phyloP scores from a whole-genome alignment of 2,329 filamentous ascomycete genomes.

The Xylaria sp. region DNA sequence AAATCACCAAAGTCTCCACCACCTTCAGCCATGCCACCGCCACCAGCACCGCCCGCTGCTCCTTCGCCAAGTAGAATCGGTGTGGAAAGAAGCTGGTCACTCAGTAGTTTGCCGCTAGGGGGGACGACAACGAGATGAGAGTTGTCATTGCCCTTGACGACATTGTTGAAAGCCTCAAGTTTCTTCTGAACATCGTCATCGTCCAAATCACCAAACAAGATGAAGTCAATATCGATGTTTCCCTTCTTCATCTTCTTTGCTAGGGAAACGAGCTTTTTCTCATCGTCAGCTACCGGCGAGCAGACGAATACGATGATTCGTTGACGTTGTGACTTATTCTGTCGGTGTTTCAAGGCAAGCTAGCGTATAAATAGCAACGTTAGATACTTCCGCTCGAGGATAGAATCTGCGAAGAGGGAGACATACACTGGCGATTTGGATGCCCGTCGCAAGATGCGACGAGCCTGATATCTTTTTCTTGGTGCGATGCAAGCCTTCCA shows the following conservation, averaged over 20 bases:
- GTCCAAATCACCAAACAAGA: slow-evolving; percentile 92
- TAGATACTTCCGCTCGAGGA: slow-evolving; percentile 26
- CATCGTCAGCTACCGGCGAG: slow-evolving; percentile 86
- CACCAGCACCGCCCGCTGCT: slow-evolving; percentile 60
- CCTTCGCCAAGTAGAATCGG: slow-evolving; percentile 88
- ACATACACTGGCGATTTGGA: slow-evolving; percentile 91
- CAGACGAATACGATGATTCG: slow-evolving; percentile 97
- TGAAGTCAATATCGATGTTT: slow-evolving; percentile 90
- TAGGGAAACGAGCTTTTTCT: slow-evolving; percentile 85
- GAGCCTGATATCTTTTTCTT: slow-evolving; percentile 88
- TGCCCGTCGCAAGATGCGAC: slow-evolving; percentile 87
- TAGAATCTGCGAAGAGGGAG: background rate
- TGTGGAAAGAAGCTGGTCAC: slow-evolving; percentile 86
- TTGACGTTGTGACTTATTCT: slow-evolving; percentile 96
- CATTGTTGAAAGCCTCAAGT: slow-evolving; percentile 90
- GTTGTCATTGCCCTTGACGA: slow-evolving; percentile 88
- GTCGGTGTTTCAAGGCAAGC: slow-evolving; percentile 96
- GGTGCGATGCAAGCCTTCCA: slow-evolving; percentile 89
- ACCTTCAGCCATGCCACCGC: slow-evolving; percentile 60
- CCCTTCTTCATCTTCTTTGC: slow-evolving; percentile 99
- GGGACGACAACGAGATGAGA: slow-evolving; percentile 90
- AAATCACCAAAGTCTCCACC: slow-evolving; percentile 77
- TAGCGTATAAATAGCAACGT: slow-evolving; percentile 46
- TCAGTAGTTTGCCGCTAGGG: slow-evolving; percentile 88
- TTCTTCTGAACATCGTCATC: slow-evolving; percentile 90